phyloP scores from a whole-genome alignment of 2,329 filamentous ascomycete species.

The Chrysosporium keratinophilum region DNA sequence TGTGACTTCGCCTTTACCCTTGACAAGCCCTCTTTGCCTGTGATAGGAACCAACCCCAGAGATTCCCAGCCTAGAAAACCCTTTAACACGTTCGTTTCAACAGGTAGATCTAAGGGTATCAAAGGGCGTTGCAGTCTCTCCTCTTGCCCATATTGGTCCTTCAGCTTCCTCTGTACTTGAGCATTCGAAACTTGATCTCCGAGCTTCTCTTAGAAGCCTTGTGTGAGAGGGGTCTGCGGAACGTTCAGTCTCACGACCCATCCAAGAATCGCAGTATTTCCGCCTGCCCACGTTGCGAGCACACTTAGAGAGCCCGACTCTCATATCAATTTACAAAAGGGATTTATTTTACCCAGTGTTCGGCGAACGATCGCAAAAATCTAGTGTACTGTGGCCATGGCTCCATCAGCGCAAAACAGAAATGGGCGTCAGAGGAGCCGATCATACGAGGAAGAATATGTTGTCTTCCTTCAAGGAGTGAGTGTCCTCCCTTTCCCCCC shows the following conservation, averaged over 20 bases:
- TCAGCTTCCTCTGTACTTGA: not conserved
- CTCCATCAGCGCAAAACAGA: constrained; percentile 26
- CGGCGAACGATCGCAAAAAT: not conserved
- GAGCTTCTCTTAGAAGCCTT: not conserved
- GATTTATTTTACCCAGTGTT: not conserved
- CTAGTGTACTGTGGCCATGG: constrained; percentile 20
- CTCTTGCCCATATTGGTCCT: not conserved
- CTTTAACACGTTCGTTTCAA: not conserved
- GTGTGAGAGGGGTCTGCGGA: not conserved
- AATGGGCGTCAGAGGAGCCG: constrained; percentile 24
- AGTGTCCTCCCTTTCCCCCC: constrained; percentile 14
- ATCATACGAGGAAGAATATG: constrained; percentile 35
- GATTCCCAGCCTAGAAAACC: not conserved
- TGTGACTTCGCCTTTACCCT: not conserved
- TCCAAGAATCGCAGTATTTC: not conserved
- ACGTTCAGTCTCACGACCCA: not conserved
- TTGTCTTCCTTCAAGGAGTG: constrained; percentile 37
- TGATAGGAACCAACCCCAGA: not conserved
- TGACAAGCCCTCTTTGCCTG: not conserved
- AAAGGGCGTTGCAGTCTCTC: not conserved
- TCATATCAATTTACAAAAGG: not conserved
- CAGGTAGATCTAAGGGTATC: not conserved
- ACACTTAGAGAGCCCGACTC: not conserved
- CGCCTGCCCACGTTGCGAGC: not conserved
- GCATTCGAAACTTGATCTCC: not conserved